phyloP scores from a whole-genome alignment of 495 filamentous ascomycete species.

The Neurospora africana region DNA sequence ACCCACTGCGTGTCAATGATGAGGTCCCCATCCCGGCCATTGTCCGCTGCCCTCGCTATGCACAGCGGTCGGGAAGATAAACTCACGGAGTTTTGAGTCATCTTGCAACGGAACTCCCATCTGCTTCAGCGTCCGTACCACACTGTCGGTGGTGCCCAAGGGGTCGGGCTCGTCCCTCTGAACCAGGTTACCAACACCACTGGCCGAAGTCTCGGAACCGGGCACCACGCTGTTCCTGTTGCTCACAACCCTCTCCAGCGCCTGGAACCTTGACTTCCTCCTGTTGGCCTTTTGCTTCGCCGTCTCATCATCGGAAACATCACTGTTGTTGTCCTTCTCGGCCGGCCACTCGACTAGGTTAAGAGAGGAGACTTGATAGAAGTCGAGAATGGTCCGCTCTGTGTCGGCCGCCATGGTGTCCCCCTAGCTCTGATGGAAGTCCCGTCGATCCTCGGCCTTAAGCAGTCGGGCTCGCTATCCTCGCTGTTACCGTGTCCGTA shows the following conservation, averaged over 20 bases:
- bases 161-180: conserved; percentile 89
- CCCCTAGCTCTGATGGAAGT: neutral
- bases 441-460: neutral
- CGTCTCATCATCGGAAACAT: conserved; percentile 56
- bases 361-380: conserved; percentile 75
- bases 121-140: conserved; percentile 68
- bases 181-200: conserved; percentile 62
- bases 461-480: neutral
- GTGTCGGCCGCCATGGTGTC: conserved; percentile 30
- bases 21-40: neutral
- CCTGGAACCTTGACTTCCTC: conserved; percentile 72
- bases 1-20: neutral
- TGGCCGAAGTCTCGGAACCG: conserved; percentile 56
- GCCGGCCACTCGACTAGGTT: conserved; percentile 81
- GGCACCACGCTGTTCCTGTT: conserved; percentile 53
- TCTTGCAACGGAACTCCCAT: conserved; percentile 76
- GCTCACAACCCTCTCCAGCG: conserved; percentile 63
- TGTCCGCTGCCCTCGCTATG: neutral
- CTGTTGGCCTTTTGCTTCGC: conserved; percentile 40
- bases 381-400: conserved; percentile 68
- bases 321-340: conserved; percentile 59
- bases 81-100: conserved; percentile 64
- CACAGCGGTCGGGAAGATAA: neutral
- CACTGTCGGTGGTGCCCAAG: conserved; percentile 67
- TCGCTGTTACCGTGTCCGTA: neutral